Evolutionary conservation across 805 yeast species (phyloP).

Genomic region (Wickerhamomyces ciferrii): DNA sequence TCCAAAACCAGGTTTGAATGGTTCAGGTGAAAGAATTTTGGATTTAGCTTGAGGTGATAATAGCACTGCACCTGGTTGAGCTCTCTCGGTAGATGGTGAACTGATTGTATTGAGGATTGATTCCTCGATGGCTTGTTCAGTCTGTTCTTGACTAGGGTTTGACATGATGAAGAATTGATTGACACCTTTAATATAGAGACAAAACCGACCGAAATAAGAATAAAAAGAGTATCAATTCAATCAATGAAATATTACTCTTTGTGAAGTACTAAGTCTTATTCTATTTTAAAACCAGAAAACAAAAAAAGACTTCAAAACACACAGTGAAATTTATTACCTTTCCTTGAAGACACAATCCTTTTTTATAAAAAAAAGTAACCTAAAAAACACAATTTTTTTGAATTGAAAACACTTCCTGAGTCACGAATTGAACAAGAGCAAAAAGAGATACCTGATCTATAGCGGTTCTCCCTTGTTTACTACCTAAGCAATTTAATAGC

Average conservation of each 20-base stretch:
- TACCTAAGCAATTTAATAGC: neutral
- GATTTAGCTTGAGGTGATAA: constrained; percentile 24
- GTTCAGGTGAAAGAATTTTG: constrained; percentile 8
- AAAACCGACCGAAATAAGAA: too few species aligned
- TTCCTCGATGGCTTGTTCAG: neutral
- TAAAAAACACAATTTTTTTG: neutral
- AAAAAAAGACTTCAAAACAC: too few species aligned
- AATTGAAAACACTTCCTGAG: neutral
- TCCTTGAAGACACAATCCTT: neutral
- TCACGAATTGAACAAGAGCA: neutral
- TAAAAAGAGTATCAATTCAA: neutral
- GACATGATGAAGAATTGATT: neutral
- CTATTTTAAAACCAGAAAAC: neutral
- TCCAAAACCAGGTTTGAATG: neutral
- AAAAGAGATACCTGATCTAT: neutral
- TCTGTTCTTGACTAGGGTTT: neutral
- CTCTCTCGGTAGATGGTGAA: constrained; percentile 15
- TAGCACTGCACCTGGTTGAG: constrained; percentile 37
- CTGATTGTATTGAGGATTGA: neutral
- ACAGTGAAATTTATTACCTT: too few species aligned
- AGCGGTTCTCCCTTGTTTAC: neutral
- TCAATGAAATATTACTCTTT: neutral
- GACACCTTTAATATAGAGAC: neutral
- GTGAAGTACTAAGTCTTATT: too few species aligned
- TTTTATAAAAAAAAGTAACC: neutral